Evolutionary conservation across 2,329 filamentous ascomycete species (phyloP), one percentile per base, ranked within the genome.

Genomic region (Ramularia endophylla): DNA sequence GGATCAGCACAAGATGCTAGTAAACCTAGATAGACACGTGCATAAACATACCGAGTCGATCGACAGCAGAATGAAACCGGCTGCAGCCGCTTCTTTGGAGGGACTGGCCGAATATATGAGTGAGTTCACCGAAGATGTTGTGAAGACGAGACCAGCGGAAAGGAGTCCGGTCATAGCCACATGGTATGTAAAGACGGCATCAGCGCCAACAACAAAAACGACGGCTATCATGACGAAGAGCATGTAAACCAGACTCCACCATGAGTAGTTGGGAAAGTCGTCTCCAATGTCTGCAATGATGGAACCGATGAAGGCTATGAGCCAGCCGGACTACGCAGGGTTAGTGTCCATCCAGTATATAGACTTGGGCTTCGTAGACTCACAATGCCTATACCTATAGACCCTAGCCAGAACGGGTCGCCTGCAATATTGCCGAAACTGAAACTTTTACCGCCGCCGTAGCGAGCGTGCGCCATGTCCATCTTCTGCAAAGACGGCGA

Each of bases 341-440:
- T 54, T 43, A 52, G 48, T 44, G 12, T 29, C 12, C 30, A 22
- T 19, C 18, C n/a, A 36, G 32, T 25, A 19, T 37, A 13, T 16
- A 3, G 8, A 27, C 29, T 28, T 40, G 36, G 31, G 32, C n/a
- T 17, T 17, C 38, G 19, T 19, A 17, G 22, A 77, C 87, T 66
- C 79, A 95, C 90, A 61, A 86, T 74, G 50, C 85, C 80, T 65
- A 97, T 95, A 43, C 90, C 95, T 51, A 94, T 80, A 27, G 92
- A 97, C 41, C 89, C 88, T 46, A 98, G 77, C 46, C 90, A 89
- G 67, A 98, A 97, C 5, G 92, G 92, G 68, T 98, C 90, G 57
- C 92, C 92, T 47, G 95, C 75, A 57, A 98, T 88, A 68, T 95
- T 94, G 63, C 85, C 85, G 65, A 89, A 67, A 65, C 78, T 83